A percentile compares a stretch with the other conserved stretches of the same genome.
Evolutionary conservation across 345 rosid species (phyloP).

Genomic region (Schrenkiella parvula): DNA sequence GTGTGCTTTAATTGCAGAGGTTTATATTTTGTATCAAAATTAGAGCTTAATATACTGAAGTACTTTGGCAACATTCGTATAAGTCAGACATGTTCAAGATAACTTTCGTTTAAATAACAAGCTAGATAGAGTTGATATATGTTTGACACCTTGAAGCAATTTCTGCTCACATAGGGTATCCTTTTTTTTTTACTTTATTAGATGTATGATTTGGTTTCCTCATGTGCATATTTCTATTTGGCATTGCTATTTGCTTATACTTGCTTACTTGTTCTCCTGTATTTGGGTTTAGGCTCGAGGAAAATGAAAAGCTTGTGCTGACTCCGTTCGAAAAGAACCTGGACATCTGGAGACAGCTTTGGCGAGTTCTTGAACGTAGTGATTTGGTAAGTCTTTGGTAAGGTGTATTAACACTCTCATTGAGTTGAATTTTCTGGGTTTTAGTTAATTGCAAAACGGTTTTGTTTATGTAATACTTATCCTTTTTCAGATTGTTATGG

Average conservation of each 20-base stretch:
- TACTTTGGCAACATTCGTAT: neutral
- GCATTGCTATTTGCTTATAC: neutral
- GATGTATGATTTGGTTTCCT: conserved; percentile 2
- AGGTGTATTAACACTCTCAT: neutral
- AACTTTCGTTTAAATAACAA: neutral
- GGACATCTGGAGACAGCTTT: conserved; percentile 98
- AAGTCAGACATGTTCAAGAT: neutral
- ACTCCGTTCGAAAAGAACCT: conserved; percentile 98
- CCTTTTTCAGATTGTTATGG: conserved; percentile 82
- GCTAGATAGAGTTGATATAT: neutral
- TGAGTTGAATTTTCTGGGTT: neutral
- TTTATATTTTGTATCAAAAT: neutral
- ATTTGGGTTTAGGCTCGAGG: conserved; percentile 67
- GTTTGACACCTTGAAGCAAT: neutral
- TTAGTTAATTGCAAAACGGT: neutral
- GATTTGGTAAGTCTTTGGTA: conserved; percentile 64
- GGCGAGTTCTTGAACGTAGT: conserved; percentile 98
- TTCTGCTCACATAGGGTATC: neutral
- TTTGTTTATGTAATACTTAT: conserved; percentile 1
- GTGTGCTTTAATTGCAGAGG: neutral
- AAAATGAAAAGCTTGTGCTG: conserved; percentile 88
- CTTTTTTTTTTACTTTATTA: neutral
- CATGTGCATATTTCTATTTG: neutral
- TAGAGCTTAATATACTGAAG: neutral
- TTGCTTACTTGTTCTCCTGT: conserved; percentile 1